Evolutionary conservation across 2,329 filamentous ascomycete species (phyloP).

Genomic region (Fusarium fracticaudum): DNA sequence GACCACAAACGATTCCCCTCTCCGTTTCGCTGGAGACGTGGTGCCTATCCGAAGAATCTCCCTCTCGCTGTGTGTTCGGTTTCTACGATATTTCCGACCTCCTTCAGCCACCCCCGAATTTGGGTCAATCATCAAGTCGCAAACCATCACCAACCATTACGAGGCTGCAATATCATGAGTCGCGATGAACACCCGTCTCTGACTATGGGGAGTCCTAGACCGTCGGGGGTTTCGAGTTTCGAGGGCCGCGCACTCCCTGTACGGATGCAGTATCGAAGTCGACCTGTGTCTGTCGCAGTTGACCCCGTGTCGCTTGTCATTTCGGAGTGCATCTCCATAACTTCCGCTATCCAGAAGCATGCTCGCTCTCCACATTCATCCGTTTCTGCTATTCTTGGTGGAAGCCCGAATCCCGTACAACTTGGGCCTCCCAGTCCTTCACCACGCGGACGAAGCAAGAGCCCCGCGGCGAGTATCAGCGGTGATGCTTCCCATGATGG

Average conservation of each 20-base stretch:
- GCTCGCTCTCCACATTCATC: constrained; percentile 95
- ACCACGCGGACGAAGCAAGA: constrained; percentile 54
- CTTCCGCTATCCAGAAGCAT: constrained; percentile 97
- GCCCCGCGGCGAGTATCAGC: constrained; percentile 46
- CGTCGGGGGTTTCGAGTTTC: constrained; percentile 30
- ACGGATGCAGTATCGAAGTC: constrained; percentile 68
- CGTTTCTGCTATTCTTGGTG: constrained; percentile 93
- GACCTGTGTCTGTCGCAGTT: constrained; percentile 80
- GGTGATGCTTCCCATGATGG: constrained; percentile 63
- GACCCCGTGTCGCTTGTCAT: constrained; percentile 93
- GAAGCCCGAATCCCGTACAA: constrained; percentile 68
- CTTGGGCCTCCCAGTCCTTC: constrained; percentile 59
- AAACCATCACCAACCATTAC: constrained; percentile 25
- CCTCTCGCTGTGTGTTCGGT: neutral
- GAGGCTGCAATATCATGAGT: constrained; percentile 45
- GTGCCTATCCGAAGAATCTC: constrained; percentile 11
- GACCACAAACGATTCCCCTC: constrained; percentile 4
- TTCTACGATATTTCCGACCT: constrained; percentile 1
- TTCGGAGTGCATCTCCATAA: constrained; percentile 98
- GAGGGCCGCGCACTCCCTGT: constrained; percentile 47
- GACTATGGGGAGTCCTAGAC: constrained; percentile 41
- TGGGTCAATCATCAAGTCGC: constrained; percentile 18
- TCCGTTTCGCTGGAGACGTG: constrained; percentile 22
- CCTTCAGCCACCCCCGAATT: neutral
- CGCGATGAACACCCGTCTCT: constrained; percentile 43